Conservation (phyloP, 768 basidiomycete species). For the Mycena sanguinolenta region DNA sequence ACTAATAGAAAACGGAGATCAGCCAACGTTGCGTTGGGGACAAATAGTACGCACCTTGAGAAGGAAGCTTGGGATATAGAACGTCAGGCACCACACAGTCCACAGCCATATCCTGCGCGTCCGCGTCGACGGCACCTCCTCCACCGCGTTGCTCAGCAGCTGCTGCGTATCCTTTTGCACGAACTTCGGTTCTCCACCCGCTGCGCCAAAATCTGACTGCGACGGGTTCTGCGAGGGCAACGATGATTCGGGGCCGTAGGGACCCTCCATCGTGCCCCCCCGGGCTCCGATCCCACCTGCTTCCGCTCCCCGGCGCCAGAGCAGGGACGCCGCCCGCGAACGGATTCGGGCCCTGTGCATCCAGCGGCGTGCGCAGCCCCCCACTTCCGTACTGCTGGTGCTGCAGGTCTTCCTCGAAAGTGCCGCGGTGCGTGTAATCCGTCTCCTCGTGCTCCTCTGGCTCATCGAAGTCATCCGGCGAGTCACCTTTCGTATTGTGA, state of each 20-base stretch:
- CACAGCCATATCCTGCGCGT: constrained; percentile 86
- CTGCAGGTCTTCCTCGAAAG: constrained; percentile 76
- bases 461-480: constrained; percentile 69
- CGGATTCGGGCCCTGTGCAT: constrained; percentile 36
- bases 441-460: constrained; percentile 60
- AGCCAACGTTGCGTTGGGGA: no score
- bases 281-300: constrained; percentile 57
- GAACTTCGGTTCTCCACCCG: constrained; percentile 45
- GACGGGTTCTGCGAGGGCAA: constrained; percentile 46
- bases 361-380: constrained; percentile 66
- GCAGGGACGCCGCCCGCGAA: constrained; percentile 56
- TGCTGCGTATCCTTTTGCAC: constrained; percentile 69
- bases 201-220: constrained; percentile 50
- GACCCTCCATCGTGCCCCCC: constrained; percentile 38
- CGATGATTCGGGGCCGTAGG: constrained; percentile 32
- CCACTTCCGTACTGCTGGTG: constrained; percentile 73
- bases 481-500: background rate
- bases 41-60: no score
- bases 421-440: constrained; percentile 71
- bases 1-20: constrained; percentile 64
- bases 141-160: constrained; percentile 66
- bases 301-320: constrained; percentile 24
- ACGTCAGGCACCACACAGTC: constrained; percentile 84
- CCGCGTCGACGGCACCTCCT: no score
- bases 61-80: constrained; percentile 70